A percentile compares a stretch with the other conserved stretches of the same genome.
Conservation (phyloP, 2,329 filamentous ascomycete species). For the Ascocoryne sarcoides region DNA sequence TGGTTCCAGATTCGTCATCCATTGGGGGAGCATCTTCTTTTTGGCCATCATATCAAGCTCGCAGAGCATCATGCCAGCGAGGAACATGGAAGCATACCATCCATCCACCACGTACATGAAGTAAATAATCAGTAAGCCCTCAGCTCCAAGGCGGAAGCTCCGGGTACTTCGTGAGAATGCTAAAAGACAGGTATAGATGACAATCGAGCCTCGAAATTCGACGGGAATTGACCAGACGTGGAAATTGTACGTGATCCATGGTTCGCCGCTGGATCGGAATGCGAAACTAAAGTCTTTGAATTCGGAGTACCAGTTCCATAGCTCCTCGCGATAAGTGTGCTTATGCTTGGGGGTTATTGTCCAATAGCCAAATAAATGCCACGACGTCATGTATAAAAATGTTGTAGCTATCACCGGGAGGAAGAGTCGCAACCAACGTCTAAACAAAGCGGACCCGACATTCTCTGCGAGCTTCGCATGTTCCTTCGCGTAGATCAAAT, state of each 20-base stretch:
- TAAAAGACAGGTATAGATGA: constrained; percentile 46
- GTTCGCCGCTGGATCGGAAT: constrained; percentile 45
- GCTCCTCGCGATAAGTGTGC: constrained; percentile 16
- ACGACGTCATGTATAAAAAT: constrained; percentile 27
- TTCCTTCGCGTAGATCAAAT: constrained; percentile 32
- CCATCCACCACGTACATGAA: constrained; percentile 62
- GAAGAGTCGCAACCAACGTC: constrained; percentile 38
- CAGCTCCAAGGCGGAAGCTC: constrained; percentile 45
- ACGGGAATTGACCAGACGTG: constrained; percentile 52
- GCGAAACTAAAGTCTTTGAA: constrained; percentile 63
- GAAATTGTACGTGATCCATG: constrained; percentile 49
- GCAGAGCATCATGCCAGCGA: constrained; percentile 51
- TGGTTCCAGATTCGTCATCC: constrained; percentile 34
- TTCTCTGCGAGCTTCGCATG: constrained; percentile 30
- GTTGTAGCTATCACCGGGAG: constrained; percentile 37
- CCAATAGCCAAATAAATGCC: constrained; percentile 24
- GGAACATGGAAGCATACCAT: constrained; percentile 51
- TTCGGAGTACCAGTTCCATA: constrained; percentile 34
- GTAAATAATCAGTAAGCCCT: constrained; percentile 48
- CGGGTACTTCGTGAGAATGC: constrained; percentile 47
- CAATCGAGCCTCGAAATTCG: constrained; percentile 55
- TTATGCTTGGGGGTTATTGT: constrained; percentile 14
- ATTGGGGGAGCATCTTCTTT: constrained; percentile 40
- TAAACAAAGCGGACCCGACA: constrained; percentile 38
- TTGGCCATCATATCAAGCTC: constrained; percentile 50